Base-by-base conservation (phyloP, 1,284 basidiomycete genomes). In the Vanrija sp. region DNA sequence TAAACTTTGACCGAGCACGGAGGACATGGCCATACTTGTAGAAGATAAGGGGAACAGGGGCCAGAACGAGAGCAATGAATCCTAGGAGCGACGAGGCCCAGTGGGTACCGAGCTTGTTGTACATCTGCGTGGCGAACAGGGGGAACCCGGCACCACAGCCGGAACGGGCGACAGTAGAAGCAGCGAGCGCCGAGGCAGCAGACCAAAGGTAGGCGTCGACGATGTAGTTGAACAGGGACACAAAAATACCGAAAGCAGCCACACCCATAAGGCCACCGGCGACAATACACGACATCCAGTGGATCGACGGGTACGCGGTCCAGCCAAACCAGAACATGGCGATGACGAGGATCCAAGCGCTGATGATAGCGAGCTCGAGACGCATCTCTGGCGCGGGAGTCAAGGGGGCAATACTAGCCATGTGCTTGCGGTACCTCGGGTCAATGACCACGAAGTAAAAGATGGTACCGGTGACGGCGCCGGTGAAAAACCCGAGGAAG, bases 221-320 rank as follows among this genome's bases (percentile, higher is more conserved):
- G 60, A 82, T 74, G 65, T 69, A 79, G 71, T 78, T 77, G 68
- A 77, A 77, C 47, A 78, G 60, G 4, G 71, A 71, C 23, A 80
- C 71, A 69, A 82, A 82, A 83, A 87, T 83, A 59, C 83, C 82
- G 26, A 85, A 74, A 12, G 77, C 64, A 16, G 46, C 64, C 8
- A 78, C 60, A 9, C 74, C 75, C 60, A 79, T 73, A 9, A 81
- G 61, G 4, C 68, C 72, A 23, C 78, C 79, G 8, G 80, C 77
- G 19, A 80, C 60, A n/a, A 78, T 64, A 9, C 78, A 74, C 8
- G 68, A 72, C 60, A 78, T 79, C 71, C 74, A 79, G 51, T 74
- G 71, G 46, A 80, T 73, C n/a, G 54, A 64, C 5, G 72, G 52
- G 60, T 73, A 80, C 28, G 69, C 68, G 45, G 73, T 81, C 76